Evolutionary conservation across 177 flowering plant genomes (phyloP).

Genomic region (Vitis hybrid): DNA sequence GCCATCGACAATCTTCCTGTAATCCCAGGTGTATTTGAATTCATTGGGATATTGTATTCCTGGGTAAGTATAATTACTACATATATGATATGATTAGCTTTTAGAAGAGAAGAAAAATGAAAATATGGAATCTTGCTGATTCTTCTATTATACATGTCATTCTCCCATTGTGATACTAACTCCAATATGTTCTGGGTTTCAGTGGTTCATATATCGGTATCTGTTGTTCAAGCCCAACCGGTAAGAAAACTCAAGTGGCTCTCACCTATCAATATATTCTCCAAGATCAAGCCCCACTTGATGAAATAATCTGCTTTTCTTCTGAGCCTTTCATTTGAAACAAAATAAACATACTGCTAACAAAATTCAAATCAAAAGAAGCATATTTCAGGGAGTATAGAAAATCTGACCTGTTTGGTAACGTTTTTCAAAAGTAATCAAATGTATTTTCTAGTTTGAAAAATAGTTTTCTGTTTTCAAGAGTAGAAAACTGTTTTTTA

Average conservation of each 20-base stretch:
- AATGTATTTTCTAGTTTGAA: too few species aligned
- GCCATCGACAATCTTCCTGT: slow-evolving; percentile 84
- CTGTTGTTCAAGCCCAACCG: slow-evolving; percentile 89
- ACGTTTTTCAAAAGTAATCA: too few species aligned
- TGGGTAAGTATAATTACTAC: slow-evolving; percentile 48
- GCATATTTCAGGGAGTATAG: too few species aligned
- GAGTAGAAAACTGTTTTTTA: too few species aligned
- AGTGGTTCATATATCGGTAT: slow-evolving; percentile 92
- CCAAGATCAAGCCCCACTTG: neutral
- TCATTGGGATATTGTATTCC: slow-evolving; percentile 76
- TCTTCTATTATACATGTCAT: neutral
- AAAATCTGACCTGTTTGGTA: too few species aligned
- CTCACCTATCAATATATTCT: neutral
- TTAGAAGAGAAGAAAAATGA: too few species aligned
- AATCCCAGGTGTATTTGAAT: slow-evolving; percentile 62
- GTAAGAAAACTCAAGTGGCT: slow-evolving; percentile 30
- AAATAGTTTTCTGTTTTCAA: too few species aligned
- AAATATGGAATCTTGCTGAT: neutral
- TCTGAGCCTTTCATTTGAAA: too few species aligned
- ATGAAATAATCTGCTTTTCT: too few species aligned
- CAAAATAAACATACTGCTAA: too few species aligned
- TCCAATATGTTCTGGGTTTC: slow-evolving; percentile 23
- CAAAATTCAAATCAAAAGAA: too few species aligned
- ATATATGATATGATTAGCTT: neutral
- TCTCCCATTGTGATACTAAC: slow-evolving; percentile 6